Base-by-base conservation (phyloP, 139 green algal genomes). In the Chlorella sorokiniana region DNA sequence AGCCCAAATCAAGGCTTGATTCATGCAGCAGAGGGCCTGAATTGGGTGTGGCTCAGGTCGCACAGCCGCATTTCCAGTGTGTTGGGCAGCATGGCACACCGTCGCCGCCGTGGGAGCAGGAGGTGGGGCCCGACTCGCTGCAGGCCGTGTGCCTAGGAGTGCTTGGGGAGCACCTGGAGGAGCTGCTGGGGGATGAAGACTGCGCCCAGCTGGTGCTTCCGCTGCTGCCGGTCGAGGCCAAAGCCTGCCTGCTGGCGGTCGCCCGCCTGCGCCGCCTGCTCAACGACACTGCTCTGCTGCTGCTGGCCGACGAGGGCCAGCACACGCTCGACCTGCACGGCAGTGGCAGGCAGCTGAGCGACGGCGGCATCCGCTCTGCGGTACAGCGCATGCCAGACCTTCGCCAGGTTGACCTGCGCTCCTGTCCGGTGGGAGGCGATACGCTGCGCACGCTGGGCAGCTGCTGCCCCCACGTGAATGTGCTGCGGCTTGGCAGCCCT, bases 401-500 rank as follows among this genome's bases (percentile, higher is more conserved):
- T 37, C 45, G 52, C 22, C 14, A n/a, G 25, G 69, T 61, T 1
- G 80, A 81, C 52, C 38, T 85, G 6, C 51, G 25, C 10, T 45
- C 37, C 25, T 79, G 65, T 27, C 27, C 29, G 9, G 67, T 81
- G 27, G 33, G 79, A 2, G 64, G 33, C 4, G 56, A 18, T 31
- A 69, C 51, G 59, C 71, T 84, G 42, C 56, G 64, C 31, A 29
- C 52, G 68, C 79, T 84, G 56, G 79, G 64, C 56, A 9, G 38
- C 31, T 20, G 18, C 56, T 79, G 70, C 45, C 68, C 79, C 0
- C 6, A 10, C 29, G 29, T 84, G 35, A n/a, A 79, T 25, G 42
- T 79, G 42, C 79, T 84, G 22, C 67, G 79, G 33, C 42, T 84
- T 40, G 79, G 79, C 44, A 70, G 79, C 44, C 29, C 35, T 6